Conservation (phyloP, 345 rosid species). For the Excoecaria cochinchinensis region DNA sequence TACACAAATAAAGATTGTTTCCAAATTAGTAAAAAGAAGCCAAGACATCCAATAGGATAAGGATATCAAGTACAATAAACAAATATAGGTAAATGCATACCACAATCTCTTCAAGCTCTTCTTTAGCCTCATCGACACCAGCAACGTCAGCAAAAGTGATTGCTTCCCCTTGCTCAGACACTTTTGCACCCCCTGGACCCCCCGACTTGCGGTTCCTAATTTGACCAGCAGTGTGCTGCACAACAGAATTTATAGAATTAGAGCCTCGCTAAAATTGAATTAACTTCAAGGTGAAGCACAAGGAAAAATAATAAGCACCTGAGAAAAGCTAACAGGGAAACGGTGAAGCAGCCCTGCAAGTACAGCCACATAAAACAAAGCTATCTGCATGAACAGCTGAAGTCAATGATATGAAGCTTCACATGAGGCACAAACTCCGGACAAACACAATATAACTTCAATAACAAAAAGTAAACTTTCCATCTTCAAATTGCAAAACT, state of each 20-base stretch:
- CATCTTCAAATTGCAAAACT: no score
- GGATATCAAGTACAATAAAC: slow-evolving; percentile 4
- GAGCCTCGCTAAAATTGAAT: slow-evolving; percentile 17
- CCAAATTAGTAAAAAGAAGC: slow-evolving; percentile 15
- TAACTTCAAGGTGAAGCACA: slow-evolving; percentile 15
- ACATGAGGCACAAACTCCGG: background rate
- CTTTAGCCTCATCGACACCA: slow-evolving; percentile 97
- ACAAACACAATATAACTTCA: background rate
- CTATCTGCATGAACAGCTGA: slow-evolving; percentile 55
- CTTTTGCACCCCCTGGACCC: slow-evolving; percentile 60
- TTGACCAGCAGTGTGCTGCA: slow-evolving; percentile 77
- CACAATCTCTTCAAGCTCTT: slow-evolving; percentile 97
- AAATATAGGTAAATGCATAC: slow-evolving; percentile 38
- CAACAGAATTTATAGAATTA: slow-evolving; percentile 17
- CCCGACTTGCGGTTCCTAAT: slow-evolving; percentile 69
- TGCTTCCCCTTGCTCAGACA: slow-evolving; percentile 65
- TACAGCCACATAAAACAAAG: slow-evolving; percentile 69
- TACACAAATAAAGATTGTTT: slow-evolving; percentile 24
- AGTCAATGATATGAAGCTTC: background rate
- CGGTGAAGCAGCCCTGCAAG: slow-evolving; percentile 80
- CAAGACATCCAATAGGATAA: background rate
- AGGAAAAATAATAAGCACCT: slow-evolving; percentile 39
- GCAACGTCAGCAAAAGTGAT: slow-evolving; percentile 97
- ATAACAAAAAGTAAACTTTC: background rate
- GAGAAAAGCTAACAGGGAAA: slow-evolving; percentile 76